phyloP scores from a whole-genome alignment of 108 stramenopile species.

The Stephanodiscus triporus region DNA sequence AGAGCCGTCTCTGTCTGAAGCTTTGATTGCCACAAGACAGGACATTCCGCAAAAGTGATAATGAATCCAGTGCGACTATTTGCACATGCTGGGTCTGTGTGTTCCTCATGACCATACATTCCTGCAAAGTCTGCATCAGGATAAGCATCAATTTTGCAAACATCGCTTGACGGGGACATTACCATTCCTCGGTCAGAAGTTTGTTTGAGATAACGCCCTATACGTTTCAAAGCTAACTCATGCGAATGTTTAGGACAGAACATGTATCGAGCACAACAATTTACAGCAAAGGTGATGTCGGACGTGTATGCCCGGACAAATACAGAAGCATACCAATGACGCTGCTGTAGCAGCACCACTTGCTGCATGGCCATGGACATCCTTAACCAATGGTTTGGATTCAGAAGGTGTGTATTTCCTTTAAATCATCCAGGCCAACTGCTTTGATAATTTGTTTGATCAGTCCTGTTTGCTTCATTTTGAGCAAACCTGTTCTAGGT shows the following conservation, averaged over 20 bases:
- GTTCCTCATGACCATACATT: too few relatives aligned
- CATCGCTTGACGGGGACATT: too few relatives aligned
- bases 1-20: constrained; percentile 56
- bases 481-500: background rate
- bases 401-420: constrained; percentile 23
- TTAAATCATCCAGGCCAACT: background rate
- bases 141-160: too few relatives aligned
- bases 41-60: too few relatives aligned
- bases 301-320: constrained; percentile 27
- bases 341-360: constrained; percentile 11
- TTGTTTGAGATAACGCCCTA: too few relatives aligned
- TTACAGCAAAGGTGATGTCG: constrained; percentile 24
- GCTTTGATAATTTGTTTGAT: background rate
- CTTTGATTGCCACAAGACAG: constrained; percentile 53
- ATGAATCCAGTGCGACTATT: too few relatives aligned
- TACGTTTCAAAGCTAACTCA: too few relatives aligned
- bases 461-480: constrained; percentile 8
- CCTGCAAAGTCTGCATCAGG: too few relatives aligned
- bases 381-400: constrained; percentile 19
- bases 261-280: constrained; percentile 9
- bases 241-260: background rate
- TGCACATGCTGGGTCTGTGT: too few relatives aligned
- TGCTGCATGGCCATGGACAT: constrained; percentile 14
- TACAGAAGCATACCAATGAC: constrained; percentile 43
- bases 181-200: too few relatives aligned